Percentiles rank a stretch among this genome's conserved stretches.
These are phyloP conservation scores for Hyphopichia fennica DNA, from an alignment of 1,139 yeast genomes.

Conservation along the genomic window DNA sequence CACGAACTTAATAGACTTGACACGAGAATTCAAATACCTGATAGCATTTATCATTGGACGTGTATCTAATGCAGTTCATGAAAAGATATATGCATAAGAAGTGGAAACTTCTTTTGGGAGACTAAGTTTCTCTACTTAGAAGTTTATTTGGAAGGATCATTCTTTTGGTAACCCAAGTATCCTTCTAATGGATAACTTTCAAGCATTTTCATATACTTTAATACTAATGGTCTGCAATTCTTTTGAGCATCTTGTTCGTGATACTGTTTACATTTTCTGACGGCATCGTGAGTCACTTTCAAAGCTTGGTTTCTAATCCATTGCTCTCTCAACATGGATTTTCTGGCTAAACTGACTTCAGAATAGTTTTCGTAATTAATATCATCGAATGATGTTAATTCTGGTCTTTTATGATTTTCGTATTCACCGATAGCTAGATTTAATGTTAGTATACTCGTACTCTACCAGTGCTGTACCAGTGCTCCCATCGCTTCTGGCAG, in stretches of 20 bases:
- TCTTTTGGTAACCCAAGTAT: conserved; percentile 79
- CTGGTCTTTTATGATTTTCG: conserved; percentile 63
- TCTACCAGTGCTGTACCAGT: too few species aligned
- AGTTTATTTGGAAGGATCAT: conserved; percentile 77
- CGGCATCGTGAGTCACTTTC: conserved; percentile 69
- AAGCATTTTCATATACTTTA: conserved; percentile 75
- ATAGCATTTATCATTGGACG: too few species aligned
- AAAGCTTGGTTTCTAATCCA: conserved; percentile 72
- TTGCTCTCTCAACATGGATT: conserved; percentile 76
- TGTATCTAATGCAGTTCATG: too few species aligned
- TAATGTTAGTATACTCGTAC: not conserved
- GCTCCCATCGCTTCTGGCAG: too few species aligned
- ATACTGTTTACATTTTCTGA: conserved; percentile 73
- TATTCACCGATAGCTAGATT: conserved; percentile 36
- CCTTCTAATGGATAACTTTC: conserved; percentile 70
- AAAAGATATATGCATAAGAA: too few species aligned
- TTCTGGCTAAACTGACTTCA: conserved; percentile 71
- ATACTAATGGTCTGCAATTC: conserved; percentile 59
- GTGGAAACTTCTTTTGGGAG: too few species aligned
- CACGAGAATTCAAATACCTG: too few species aligned
- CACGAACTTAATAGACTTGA: too few species aligned
- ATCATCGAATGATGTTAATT: conserved; percentile 79
- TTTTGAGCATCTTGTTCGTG: conserved; percentile 78
- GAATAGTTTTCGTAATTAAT: conserved; percentile 70
- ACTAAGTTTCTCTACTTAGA: too few species aligned